Evolutionary conservation across 2,329 filamentous ascomycete genomes (phyloP), one percentile per base, ranked within the genome.

Genomic region (Cladosporium sp.): DNA sequence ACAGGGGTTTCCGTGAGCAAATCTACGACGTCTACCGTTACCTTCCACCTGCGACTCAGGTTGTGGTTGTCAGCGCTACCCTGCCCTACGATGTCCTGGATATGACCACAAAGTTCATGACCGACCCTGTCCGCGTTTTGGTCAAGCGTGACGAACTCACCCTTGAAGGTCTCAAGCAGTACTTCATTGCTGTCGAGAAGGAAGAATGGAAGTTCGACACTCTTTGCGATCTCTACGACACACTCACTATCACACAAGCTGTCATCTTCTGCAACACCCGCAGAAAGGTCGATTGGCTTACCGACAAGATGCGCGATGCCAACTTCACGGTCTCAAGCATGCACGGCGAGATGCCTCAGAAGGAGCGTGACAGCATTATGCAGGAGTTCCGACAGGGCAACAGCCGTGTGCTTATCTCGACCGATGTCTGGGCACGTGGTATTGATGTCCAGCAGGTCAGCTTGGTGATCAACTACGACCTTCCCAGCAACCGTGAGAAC

Each of bases 231-330:
- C 81, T 99, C 70, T 99, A 99, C 84, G 94, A 99, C 83, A 99
- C 94, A 59, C 89, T 99, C 75, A 99, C 94, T 76, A 99, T 97
- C 74, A 99, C 94, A 70, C 94, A 99, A 80, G 94, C 94, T 61
- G 94, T 99, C 80, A 99, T 99, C 82, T 99, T 99, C 90, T 99
- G 94, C 88, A 99, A 99, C 88, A 99, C 94, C 75, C 90, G 94
- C 78, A 89, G 93, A 85, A 99, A 99, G 92, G 94, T 99, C 73
- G 94, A 99, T 84, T 99, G 94, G 94, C 89, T 99, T 71, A 97
- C 94, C 69, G 93, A 97, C 82, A 97, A 97, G 88, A 92, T 72
- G 89, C 90, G 72, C 91, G 69, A 97, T 75, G 91, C 92, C 69
- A 97, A 99, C 82, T 99, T 99, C 84, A 97, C 94, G 65, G 94